phyloP scores from a whole-genome alignment of 1,284 basidiomycete species.

The Cystobasidium sp. region DNA sequence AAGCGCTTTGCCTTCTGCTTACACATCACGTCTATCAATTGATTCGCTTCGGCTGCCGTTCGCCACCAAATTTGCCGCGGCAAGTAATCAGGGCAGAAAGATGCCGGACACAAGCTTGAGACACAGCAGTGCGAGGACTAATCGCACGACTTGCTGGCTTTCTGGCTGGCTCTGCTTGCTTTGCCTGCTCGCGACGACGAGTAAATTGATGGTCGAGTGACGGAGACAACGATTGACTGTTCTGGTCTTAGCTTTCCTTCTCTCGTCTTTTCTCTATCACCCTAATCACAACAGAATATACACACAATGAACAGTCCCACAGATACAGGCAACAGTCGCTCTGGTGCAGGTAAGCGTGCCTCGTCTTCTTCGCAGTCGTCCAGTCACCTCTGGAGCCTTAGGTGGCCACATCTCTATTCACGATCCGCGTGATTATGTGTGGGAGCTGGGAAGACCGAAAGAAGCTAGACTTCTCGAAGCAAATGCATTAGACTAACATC shows the following conservation, averaged over 20 bases:
- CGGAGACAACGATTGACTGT: no score
- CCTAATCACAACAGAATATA: background rate
- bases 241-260: no score
- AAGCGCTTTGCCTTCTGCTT: background rate
- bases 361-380: background rate
- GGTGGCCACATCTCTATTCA: background rate
- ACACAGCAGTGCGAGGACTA: background rate
- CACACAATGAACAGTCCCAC: background rate
- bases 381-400: background rate
- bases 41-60: no score
- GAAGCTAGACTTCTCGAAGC: background rate
- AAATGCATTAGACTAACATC: background rate
- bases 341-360: constrained; percentile 8
- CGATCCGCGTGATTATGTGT: constrained; percentile 10
- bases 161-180: no score
- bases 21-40: background rate
- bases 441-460: background rate
- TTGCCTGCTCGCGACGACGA: no score
- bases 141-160: background rate
- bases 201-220: no score
- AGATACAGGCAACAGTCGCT: constrained; percentile 6
- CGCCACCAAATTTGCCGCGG: background rate
- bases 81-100: background rate
- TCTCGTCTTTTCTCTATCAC: background rate
- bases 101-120: background rate